Percentiles rank a stretch among this genome's conserved stretches.
Evolutionary conservation across 2,329 filamentous ascomycete genomes (phyloP).

Genomic region (Xylariaceae sp.): DNA sequence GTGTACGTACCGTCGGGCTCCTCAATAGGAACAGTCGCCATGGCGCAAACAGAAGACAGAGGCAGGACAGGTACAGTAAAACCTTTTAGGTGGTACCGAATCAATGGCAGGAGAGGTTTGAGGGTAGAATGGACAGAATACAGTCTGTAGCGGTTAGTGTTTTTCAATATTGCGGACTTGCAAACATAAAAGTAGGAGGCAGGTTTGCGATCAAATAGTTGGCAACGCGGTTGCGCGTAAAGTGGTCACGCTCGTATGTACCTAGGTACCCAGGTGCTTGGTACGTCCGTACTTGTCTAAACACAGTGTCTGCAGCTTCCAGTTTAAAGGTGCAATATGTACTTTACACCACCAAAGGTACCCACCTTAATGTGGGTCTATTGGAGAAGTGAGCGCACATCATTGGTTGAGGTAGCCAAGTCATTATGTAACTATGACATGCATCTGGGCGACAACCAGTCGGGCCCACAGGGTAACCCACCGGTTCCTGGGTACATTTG

Average conservation of each 20-base stretch:
- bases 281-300: not conserved
- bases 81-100: not conserved
- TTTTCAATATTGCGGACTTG: constrained; percentile 1
- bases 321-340: too few species aligned
- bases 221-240: constrained; percentile 29
- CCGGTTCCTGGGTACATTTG: too few species aligned
- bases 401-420: too few species aligned
- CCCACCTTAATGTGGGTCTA: not conserved
- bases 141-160: not conserved
- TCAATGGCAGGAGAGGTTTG: not conserved
- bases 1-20: constrained; percentile 44
- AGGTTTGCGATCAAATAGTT: not conserved
- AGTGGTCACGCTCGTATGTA: constrained; percentile 12
- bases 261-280: not conserved
- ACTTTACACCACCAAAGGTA: not conserved
- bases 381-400: too few species aligned
- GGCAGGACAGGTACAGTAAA: not conserved
- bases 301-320: not conserved
- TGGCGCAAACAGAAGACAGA: constrained; percentile 24
- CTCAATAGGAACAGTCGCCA: constrained; percentile 45
- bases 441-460: too few species aligned
- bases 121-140: not conserved
- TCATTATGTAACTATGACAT: too few species aligned
- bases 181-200: not conserved
- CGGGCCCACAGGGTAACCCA: too few species aligned